These are phyloP conservation scores for Nakazawaea wickerhamii DNA, from an alignment of 805 yeast genomes.

Conservation along the genomic window DNA sequence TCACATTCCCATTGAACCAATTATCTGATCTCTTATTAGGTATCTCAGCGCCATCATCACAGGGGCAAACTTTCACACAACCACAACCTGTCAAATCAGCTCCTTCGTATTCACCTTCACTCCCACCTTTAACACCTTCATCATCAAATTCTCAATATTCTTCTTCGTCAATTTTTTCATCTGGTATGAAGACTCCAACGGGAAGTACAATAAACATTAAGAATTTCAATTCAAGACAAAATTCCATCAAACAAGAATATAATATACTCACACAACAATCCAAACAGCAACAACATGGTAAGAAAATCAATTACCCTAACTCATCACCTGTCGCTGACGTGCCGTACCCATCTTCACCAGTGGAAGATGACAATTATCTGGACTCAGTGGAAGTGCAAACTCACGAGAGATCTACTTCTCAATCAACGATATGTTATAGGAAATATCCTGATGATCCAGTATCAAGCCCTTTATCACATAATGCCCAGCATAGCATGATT, in stretches of 20 bases:
- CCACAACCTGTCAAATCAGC: neutral
- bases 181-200: conserved; percentile 12
- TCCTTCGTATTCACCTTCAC: conserved; percentile 9
- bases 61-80: neutral
- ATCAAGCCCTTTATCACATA: conserved; percentile 11
- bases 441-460: conserved; percentile 5
- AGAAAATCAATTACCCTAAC: conserved; percentile 10
- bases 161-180: conserved; percentile 9
- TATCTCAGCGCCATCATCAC: conserved; percentile 5
- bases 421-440: conserved; percentile 9
- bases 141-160: conserved; percentile 13
- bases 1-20: conserved; percentile 6
- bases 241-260: neutral
- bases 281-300: conserved; percentile 2
- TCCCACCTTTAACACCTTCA: conserved; percentile 16
- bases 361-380: neutral
- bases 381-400: conserved; percentile 16
- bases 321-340: conserved; percentile 12
- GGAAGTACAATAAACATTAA: neutral
- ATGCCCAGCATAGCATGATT: conserved; percentile 7
- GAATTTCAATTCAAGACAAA: neutral
- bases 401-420: conserved; percentile 5
- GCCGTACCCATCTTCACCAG: conserved; percentile 5
- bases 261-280: neutral
- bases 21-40: conserved; percentile 14